phyloP scores from a whole-genome alignment of 116 monocot species.

The Cymodocea nodosa region DNA sequence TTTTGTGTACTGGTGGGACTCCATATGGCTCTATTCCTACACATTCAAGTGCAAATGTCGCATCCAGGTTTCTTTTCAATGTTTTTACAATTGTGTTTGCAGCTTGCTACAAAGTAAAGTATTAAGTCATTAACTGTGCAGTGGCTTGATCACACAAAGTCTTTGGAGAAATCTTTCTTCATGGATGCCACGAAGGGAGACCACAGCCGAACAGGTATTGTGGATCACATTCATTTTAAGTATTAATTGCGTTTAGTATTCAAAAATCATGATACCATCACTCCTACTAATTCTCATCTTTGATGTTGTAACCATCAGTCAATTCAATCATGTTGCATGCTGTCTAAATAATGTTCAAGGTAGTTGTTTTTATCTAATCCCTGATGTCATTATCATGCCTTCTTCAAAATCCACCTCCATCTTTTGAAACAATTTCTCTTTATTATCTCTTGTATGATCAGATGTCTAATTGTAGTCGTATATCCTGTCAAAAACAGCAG shows the following conservation, averaged over 20 bases:
- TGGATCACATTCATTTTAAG: not conserved
- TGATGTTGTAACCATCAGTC: too few species aligned
- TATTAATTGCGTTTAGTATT: not conserved
- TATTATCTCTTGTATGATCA: too few species aligned
- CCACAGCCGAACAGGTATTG: slow-evolving; percentile 37
- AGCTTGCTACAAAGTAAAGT: not conserved
- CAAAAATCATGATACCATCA: not conserved
- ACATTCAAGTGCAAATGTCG: slow-evolving; percentile 30
- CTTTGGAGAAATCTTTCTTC: slow-evolving; percentile 82
- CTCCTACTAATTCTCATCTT: too few species aligned
- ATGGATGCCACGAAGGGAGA: slow-evolving; percentile 68
- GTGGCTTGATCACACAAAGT: slow-evolving; percentile 37
- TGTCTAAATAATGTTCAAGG: too few species aligned
- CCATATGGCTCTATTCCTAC: slow-evolving; percentile 85
- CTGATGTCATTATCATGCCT: too few species aligned
- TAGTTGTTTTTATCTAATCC: too few species aligned
- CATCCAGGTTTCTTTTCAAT: slow-evolving; percentile 38
- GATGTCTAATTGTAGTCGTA: too few species aligned
- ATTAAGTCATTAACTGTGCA: slow-evolving; percentile 11
- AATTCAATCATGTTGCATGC: too few species aligned
- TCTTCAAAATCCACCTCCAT: too few species aligned
- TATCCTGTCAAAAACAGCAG: too few species aligned
- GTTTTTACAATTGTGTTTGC: slow-evolving; percentile 1
- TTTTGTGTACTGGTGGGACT: slow-evolving; percentile 81
- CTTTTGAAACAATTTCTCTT: too few species aligned